phyloP scores from a whole-genome alignment of 2,329 filamentous ascomycete genomes.

The Rhynchosporium secalis region DNA sequence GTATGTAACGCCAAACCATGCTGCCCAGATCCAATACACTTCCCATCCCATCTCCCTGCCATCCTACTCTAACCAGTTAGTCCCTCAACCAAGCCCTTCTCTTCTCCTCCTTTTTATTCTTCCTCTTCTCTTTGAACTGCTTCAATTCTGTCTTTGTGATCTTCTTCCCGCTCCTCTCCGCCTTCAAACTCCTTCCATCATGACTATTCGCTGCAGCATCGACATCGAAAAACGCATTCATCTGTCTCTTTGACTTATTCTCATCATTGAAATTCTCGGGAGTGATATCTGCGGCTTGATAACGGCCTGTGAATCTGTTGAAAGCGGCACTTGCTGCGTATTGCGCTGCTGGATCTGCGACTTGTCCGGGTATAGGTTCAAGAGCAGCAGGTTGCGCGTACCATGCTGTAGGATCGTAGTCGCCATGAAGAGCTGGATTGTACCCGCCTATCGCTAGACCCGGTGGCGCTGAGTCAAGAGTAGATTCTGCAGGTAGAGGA shows the following conservation, averaged over 20 bases:
- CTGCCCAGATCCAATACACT: background rate
- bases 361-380: conserved; percentile 39
- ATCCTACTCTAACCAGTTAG: conserved; percentile 47
- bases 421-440: conserved; percentile 93
- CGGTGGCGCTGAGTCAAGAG: conserved; percentile 39
- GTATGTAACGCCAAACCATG: conserved; percentile 15
- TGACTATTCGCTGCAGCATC: conserved; percentile 90
- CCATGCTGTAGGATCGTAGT: conserved; percentile 94
- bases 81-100: conserved; percentile 86
- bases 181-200: conserved; percentile 86
- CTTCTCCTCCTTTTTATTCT: conserved; percentile 91
- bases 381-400: conserved; percentile 68
- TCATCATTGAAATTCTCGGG: conserved; percentile 82
- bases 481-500: conserved; percentile 33
- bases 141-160: conserved; percentile 84
- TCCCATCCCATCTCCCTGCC: background rate
- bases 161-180: conserved; percentile 83
- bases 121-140: conserved; percentile 86
- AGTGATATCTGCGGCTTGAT: conserved; percentile 66
- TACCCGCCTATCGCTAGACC: conserved; percentile 58
- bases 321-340: conserved; percentile 76
- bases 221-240: conserved; percentile 95
- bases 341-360: conserved; percentile 47
- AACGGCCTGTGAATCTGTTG: conserved; percentile 86
- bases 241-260: conserved; percentile 81